phyloP scores from a whole-genome alignment of 352 stramenopile genomes.

The Poterioochromonas sp. region DNA sequence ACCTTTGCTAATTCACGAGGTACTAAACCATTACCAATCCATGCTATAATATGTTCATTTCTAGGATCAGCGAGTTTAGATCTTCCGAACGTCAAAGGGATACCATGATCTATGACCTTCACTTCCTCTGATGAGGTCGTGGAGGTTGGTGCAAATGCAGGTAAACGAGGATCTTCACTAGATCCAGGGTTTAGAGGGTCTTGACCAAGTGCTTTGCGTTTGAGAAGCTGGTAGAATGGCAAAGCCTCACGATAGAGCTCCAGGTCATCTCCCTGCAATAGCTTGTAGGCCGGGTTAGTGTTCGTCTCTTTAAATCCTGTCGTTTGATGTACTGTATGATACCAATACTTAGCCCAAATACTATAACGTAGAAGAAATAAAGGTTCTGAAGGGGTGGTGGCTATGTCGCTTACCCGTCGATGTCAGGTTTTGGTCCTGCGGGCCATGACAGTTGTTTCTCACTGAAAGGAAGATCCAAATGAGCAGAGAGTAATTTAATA shows the following conservation, averaged over 20 bases:
- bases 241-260: slow-evolving; percentile 35
- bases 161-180: slow-evolving; percentile 20
- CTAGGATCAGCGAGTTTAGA: slow-evolving; percentile 20
- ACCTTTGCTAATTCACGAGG: slow-evolving; percentile 46
- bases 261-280: neutral
- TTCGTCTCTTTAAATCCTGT: slow-evolving; percentile 47
- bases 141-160: slow-evolving; percentile 17
- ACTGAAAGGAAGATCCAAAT: slow-evolving; percentile 51
- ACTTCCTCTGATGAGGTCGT: neutral
- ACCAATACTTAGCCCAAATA: slow-evolving; percentile 42
- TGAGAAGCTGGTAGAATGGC: slow-evolving; percentile 41
- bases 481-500: slow-evolving; percentile 47
- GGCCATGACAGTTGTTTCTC: slow-evolving; percentile 57
- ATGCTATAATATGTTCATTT: slow-evolving; percentile 37
- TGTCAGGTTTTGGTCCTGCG: slow-evolving; percentile 52
- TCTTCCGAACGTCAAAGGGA: neutral
- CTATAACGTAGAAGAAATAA: neutral
- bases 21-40: slow-evolving; percentile 34
- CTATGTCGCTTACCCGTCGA: slow-evolving; percentile 47
- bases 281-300: slow-evolving; percentile 27
- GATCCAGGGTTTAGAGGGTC: slow-evolving; percentile 22
- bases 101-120: slow-evolving; percentile 21
- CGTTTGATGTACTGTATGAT: slow-evolving; percentile 55
- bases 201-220: slow-evolving; percentile 36
- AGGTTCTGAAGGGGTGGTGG: neutral